A percentile compares a stretch with the other conserved stretches of the same genome.
phyloP scores from a whole-genome alignment of 495 filamentous ascomycete species.

The Acidomyces sp. region DNA sequence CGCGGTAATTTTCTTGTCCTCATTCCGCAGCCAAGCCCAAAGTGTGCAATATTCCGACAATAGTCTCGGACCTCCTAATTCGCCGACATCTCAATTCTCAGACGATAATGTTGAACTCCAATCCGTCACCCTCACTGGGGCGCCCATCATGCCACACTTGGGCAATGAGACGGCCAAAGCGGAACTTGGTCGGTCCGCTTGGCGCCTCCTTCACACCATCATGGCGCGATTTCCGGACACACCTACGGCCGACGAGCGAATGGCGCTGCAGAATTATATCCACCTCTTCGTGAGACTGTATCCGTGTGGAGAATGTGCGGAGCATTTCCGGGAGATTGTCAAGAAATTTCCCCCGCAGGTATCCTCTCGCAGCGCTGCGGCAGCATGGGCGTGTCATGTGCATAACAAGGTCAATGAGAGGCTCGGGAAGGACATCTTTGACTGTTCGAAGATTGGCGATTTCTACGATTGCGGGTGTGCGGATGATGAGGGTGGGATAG shows the following conservation, averaged over 20 bases:
- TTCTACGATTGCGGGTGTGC: conserved; percentile 94
- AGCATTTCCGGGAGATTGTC: conserved; percentile 37
- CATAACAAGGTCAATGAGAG: conserved; percentile 91
- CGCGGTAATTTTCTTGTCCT: conserved; percentile 17
- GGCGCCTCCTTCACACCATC: conserved; percentile 91
- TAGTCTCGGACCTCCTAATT: neutral
- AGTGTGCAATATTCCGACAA: neutral
- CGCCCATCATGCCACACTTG: conserved; percentile 73
- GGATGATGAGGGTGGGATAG: conserved; percentile 43
- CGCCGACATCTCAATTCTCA: neutral
- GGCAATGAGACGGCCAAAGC: conserved; percentile 89
- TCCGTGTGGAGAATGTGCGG: conserved; percentile 46
- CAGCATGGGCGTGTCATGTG: conserved; percentile 85
- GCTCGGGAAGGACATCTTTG: conserved; percentile 67
- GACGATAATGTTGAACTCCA: neutral
- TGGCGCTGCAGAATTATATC: conserved; percentile 72
- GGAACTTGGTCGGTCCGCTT: conserved; percentile 75
- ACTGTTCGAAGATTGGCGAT: conserved; percentile 79
- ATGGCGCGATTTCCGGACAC: conserved; percentile 85
- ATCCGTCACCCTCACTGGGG: conserved; percentile 45
- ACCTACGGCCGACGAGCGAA: conserved; percentile 68
- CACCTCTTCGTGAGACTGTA: conserved; percentile 85
- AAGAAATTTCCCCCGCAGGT: conserved; percentile 83
- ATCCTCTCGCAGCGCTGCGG: conserved; percentile 64
- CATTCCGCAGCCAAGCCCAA: conserved; percentile 8